These are phyloP conservation scores for Rhizophagus clarus DNA, from an alignment of 192 early-diverging fungal genomes.

Conservation along the genomic window DNA sequence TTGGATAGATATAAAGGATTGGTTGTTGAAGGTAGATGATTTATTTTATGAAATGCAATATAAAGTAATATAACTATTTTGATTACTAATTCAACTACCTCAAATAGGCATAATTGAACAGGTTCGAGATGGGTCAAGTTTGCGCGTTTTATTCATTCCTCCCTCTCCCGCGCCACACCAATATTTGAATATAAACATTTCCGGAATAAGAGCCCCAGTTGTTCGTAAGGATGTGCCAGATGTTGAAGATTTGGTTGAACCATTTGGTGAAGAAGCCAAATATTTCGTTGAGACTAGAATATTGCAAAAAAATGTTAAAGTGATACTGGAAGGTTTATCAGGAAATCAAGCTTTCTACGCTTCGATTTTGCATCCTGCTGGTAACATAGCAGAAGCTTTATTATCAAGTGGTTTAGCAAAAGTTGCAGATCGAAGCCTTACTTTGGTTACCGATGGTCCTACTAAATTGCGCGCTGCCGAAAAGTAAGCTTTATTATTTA, in stretches of 20 bases:
- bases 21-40: constrained; percentile 66
- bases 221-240: constrained; percentile 77
- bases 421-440: constrained; percentile 84
- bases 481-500: constrained; percentile 42
- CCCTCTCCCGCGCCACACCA: constrained; percentile 58
- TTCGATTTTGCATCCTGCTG: constrained; percentile 76
- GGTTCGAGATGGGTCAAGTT: constrained; percentile 89
- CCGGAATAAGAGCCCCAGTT: constrained; percentile 85
- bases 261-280: constrained; percentile 91
- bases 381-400: constrained; percentile 91
- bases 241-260: constrained; percentile 75
- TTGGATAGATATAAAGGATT: constrained; percentile 79
- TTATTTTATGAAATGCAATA: not conserved
- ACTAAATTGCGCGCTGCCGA: constrained; percentile 78
- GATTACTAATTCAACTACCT: not conserved
- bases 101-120: constrained; percentile 83
- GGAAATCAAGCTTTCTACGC: constrained; percentile 77
- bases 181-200: constrained; percentile 76
- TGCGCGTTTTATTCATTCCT: constrained; percentile 73
- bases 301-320: constrained; percentile 87
- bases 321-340: constrained; percentile 78
- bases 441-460: constrained; percentile 72
- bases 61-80: not conserved
- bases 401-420: constrained; percentile 81
- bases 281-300: constrained; percentile 90